A percentile compares a stretch with the other conserved stretches of the same genome.
These are phyloP conservation scores for Crithidia mellificae DNA, from an alignment of 208 protist genomes.

Conservation along the genomic window DNA sequence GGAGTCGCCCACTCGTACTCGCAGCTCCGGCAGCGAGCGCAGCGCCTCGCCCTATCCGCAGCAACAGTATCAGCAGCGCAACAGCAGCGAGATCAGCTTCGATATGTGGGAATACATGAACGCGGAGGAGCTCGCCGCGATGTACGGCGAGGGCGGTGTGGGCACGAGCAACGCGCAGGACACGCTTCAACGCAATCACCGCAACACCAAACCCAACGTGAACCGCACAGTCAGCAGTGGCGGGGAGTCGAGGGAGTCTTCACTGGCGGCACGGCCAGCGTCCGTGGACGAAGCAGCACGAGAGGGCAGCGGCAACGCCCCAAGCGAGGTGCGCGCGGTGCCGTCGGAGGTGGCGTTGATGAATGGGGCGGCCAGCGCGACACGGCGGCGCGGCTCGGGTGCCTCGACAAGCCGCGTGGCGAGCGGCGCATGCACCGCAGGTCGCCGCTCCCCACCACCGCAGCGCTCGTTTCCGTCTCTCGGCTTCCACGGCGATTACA, in stretches of 20 bases:
- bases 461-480: slow-evolving; percentile 1
- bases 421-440: background rate
- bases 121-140: background rate
- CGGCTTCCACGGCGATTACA: slow-evolving; percentile 1
- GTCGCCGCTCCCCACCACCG: background rate
- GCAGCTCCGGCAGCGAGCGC: background rate
- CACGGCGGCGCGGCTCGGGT: background rate
- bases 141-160: background rate
- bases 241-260: no score
- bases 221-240: no score
- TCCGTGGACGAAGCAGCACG: no score
- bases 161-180: background rate
- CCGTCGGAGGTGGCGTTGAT: background rate
- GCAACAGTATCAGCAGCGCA: background rate
- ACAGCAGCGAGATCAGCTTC: background rate
- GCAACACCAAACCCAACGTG: no score
- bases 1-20: background rate
- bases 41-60: background rate
- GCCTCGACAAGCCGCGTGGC: background rate
- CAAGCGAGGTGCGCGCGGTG: background rate
- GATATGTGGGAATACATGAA: slow-evolving; percentile 19
- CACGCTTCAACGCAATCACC: no score
- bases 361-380: background rate
- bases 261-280: no score
- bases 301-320: background rate